A percentile compares a stretch with the other conserved stretches of the same genome.
phyloP scores from a whole-genome alignment of 768 basidiomycete genomes.

The Xerocomus potaroensis region DNA sequence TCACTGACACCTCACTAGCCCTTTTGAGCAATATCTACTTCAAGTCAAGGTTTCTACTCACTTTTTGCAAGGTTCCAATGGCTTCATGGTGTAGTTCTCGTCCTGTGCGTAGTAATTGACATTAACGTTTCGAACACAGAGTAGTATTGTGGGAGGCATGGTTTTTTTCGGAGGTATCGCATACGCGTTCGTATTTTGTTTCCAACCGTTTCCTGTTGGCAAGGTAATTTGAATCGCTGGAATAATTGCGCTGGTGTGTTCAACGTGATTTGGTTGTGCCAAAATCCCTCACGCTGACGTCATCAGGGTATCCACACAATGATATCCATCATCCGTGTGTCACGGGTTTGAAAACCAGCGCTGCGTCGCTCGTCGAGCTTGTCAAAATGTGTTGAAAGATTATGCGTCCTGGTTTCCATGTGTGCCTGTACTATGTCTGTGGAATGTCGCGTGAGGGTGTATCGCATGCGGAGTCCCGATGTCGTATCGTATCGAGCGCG shows the following conservation, averaged over 20 bases:
- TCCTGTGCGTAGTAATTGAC: background rate
- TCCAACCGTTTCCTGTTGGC: conserved; percentile 36
- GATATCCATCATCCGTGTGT: conserved; percentile 10
- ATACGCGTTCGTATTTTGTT: conserved; percentile 47
- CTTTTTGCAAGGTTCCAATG: conserved; percentile 28
- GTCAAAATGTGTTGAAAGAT: too few relatives aligned
- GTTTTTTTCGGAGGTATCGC: conserved; percentile 45
- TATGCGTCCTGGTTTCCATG: too few relatives aligned
- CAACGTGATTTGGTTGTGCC: too few relatives aligned
- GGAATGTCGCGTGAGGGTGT: too few relatives aligned
- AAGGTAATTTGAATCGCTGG: conserved; percentile 48
- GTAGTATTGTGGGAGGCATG: conserved; percentile 38
- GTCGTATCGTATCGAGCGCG: too few relatives aligned
- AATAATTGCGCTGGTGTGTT: conserved; percentile 34
- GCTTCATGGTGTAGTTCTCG: conserved; percentile 30
- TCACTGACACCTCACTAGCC: conserved; percentile 47
- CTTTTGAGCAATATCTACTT: too few relatives aligned
- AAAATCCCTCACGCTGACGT: too few relatives aligned
- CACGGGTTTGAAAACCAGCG: conserved; percentile 1
- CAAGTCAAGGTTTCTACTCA: too few relatives aligned
- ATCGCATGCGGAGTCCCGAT: too few relatives aligned
- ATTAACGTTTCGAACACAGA: conserved; percentile 15
- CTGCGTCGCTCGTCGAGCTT: too few relatives aligned
- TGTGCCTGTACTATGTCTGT: too few relatives aligned
- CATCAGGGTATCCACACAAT: conserved; percentile 5